These are phyloP conservation scores for Populus deltoides DNA, from an alignment of 345 rosid species.

Conservation along the genomic window DNA sequence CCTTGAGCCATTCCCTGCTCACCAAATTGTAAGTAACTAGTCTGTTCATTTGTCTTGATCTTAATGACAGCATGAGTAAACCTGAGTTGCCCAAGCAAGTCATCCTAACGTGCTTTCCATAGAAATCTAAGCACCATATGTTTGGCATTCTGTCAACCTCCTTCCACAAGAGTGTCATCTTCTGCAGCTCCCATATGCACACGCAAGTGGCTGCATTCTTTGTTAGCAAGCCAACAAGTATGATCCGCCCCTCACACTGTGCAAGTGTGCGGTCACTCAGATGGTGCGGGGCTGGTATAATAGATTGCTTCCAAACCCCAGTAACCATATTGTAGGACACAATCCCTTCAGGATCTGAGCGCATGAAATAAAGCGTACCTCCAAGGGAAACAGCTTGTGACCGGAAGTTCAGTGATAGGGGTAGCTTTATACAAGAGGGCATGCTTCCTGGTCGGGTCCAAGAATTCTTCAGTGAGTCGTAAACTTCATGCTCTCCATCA, in stretches of 20 bases:
- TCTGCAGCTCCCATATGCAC: conserved; percentile 99
- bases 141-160: conserved; percentile 99
- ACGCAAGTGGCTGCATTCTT: conserved; percentile 98
- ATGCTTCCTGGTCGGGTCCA: conserved; percentile 83
- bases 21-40: conserved; percentile 69
- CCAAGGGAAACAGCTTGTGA: conserved; percentile 79
- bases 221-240: conserved; percentile 87
- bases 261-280: conserved; percentile 89
- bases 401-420: conserved; percentile 75
- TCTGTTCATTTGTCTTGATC: conserved; percentile 88
- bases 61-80: conserved; percentile 86
- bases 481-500: conserved; percentile 91
- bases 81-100: conserved; percentile 98
- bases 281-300: conserved; percentile 73
- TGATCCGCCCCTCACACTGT: conserved; percentile 69
- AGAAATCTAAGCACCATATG: conserved; percentile 98
- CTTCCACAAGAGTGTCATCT: conserved; percentile 99
- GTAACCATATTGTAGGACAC: conserved; percentile 69
- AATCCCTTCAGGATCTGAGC: conserved; percentile 87
- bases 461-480: conserved; percentile 62
- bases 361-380: conserved; percentile 75
- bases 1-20: conserved; percentile 80
- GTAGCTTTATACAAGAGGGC: conserved; percentile 70
- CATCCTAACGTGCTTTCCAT: conserved; percentile 98
- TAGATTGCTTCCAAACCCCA: conserved; percentile 73